Conservation (phyloP, 495 filamentous ascomycete genomes). For the Aspergillus sclerotiicarbonarius region DNA sequence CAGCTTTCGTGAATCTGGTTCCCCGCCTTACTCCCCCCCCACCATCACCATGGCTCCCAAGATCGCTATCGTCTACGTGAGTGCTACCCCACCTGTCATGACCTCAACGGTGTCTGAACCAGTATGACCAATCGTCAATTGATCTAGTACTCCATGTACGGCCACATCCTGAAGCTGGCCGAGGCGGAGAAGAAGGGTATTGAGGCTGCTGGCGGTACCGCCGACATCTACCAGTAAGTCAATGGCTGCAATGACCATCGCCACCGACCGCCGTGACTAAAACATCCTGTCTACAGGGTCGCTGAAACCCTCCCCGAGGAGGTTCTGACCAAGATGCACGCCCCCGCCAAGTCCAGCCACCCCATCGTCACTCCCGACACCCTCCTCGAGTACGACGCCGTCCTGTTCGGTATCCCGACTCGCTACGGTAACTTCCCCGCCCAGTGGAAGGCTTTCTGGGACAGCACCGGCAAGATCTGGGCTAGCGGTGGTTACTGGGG, state of each 20-base stretch:
- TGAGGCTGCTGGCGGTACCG: slow-evolving; percentile 78
- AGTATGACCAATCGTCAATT: slow-evolving; percentile 17
- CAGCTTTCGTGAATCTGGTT: slow-evolving; percentile 5
- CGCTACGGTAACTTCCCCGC: slow-evolving; percentile 97
- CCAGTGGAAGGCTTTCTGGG: slow-evolving; percentile 93
- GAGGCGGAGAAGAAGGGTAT: slow-evolving; percentile 90
- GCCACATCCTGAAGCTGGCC: slow-evolving; percentile 82
- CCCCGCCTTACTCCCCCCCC: not conserved
- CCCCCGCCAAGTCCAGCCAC: slow-evolving; percentile 71
- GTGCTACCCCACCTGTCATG: slow-evolving; percentile 29
- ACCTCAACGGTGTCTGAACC: not conserved
- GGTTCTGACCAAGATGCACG: slow-evolving; percentile 84
- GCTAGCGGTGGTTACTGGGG: slow-evolving; percentile 70
- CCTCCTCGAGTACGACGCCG: slow-evolving; percentile 80
- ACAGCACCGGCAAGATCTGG: slow-evolving; percentile 76
- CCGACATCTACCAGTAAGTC: slow-evolving; percentile 76
- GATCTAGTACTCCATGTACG: slow-evolving; percentile 89
- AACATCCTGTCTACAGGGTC: slow-evolving; percentile 49
- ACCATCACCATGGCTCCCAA: slow-evolving; percentile 80
- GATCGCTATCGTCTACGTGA: slow-evolving; percentile 85
- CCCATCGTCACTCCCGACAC: slow-evolving; percentile 63
- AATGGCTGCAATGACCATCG: not conserved
- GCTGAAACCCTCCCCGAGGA: slow-evolving; percentile 83
- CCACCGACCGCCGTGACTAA: slow-evolving; percentile 4
- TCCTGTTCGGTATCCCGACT: slow-evolving; percentile 97